These are phyloP conservation scores for Lasiodiplodia sp. DNA, from an alignment of 2,329 filamentous ascomycete species.

Conservation along the genomic window DNA sequence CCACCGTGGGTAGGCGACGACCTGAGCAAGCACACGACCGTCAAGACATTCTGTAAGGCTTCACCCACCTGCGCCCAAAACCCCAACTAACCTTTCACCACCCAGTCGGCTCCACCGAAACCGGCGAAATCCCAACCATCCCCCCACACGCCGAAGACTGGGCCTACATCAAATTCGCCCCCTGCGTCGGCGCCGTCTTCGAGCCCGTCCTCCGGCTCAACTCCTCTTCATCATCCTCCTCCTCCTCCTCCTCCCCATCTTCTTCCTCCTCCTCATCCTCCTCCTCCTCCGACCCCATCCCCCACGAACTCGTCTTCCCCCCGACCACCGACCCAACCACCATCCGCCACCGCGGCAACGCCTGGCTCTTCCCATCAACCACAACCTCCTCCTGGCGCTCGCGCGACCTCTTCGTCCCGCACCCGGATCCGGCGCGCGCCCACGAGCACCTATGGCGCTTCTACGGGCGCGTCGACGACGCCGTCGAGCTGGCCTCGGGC, in stretches of 20 bases:
- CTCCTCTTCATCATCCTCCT: not conserved
- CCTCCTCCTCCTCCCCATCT: not conserved
- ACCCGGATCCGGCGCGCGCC: not conserved
- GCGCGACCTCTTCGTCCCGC: not conserved
- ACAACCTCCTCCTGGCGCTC: not conserved
- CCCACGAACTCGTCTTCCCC: not conserved
- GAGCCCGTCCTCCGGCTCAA: not conserved
- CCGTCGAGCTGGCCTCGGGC: not conserved
- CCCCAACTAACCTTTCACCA: not conserved
- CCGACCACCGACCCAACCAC: not conserved
- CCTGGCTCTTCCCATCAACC: not conserved
- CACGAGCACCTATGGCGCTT: not conserved
- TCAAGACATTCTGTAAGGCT: not conserved
- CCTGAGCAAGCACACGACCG: not conserved
- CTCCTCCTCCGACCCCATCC: not conserved
- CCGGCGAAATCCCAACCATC: not conserved
- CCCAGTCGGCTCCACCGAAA: conserved; percentile 4
- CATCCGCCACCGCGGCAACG: not conserved
- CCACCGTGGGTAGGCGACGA: not conserved
- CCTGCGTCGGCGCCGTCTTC: not conserved
- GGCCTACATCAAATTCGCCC: not conserved
- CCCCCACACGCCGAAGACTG: not conserved
- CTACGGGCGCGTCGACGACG: not conserved
- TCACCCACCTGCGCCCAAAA: not conserved
- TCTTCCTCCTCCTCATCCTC: no score